These are phyloP conservation scores for Blastobotrys serpentis DNA, from an alignment of 1,139 yeast species.

Conservation along the genomic window DNA sequence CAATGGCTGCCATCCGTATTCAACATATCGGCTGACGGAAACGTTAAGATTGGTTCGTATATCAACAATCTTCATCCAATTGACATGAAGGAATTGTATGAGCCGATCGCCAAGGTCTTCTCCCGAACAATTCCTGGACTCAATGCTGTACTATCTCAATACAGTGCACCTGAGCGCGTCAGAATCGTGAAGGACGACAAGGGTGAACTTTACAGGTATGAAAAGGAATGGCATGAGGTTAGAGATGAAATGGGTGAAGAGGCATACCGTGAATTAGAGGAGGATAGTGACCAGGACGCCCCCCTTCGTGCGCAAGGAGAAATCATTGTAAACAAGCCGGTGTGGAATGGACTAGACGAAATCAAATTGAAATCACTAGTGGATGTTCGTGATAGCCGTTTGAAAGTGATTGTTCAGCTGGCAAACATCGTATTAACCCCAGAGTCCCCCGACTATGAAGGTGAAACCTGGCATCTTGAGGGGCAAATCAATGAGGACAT, in stretches of 20 bases:
- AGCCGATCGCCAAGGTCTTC: conserved; percentile 38
- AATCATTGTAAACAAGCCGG: not conserved
- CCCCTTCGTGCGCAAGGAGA: not conserved
- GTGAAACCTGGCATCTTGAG: conserved; percentile 51
- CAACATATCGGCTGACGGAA: conserved; percentile 21
- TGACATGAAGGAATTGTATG: conserved; percentile 34
- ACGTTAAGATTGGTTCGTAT: conserved; percentile 35
- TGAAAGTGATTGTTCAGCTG: conserved; percentile 46
- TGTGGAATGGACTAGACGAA: not conserved
- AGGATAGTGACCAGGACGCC: not conserved
- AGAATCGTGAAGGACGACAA: not conserved
- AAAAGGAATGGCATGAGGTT: not conserved
- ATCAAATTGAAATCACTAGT: conserved; percentile 1
- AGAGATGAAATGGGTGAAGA: conserved; percentile 7
- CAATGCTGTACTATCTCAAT: conserved; percentile 23
- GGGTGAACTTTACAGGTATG: not conserved
- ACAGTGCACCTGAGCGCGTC: not conserved
- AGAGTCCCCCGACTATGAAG: conserved; percentile 42
- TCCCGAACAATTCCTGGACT: conserved; percentile 39
- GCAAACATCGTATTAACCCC: conserved; percentile 45
- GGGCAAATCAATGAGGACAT: conserved; percentile 48
- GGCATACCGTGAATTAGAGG: not conserved
- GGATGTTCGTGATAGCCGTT: conserved; percentile 16
- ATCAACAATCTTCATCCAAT: conserved; percentile 46
- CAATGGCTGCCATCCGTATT: conserved; percentile 31